Conservation (phyloP, 257 asterid genomes). For the Solanum medicagineum region DNA sequence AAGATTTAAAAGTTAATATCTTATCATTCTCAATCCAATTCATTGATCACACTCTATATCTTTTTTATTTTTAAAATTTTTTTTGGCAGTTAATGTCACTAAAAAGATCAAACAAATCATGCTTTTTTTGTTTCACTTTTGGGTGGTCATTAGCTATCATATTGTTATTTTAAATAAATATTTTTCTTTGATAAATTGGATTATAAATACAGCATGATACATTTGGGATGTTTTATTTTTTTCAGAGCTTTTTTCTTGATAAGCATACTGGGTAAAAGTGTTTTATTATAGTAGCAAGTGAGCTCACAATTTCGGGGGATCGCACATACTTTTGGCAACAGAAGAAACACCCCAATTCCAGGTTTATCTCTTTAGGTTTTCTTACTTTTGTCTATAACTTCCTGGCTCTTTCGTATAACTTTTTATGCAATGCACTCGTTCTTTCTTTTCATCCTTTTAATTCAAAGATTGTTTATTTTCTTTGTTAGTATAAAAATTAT, state of each 20-base stretch:
- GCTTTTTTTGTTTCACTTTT: too few relatives aligned
- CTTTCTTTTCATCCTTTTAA: neutral
- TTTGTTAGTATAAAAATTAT: too few relatives aligned
- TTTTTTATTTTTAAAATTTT: neutral
- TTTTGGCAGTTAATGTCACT: neutral
- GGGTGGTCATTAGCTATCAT: too few relatives aligned
- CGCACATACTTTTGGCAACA: slow-evolving; percentile 8
- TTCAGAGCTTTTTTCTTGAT: slow-evolving; percentile 13
- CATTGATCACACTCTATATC: neutral
- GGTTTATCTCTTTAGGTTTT: slow-evolving; percentile 8
- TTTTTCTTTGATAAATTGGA: neutral
- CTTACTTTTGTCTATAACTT: neutral
- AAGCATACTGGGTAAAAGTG: slow-evolving; percentile 25
- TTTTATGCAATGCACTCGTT: neutral
- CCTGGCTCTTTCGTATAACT: neutral
- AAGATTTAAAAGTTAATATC: neutral
- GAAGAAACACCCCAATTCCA: slow-evolving; percentile 18
- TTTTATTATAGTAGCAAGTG: slow-evolving; percentile 20
- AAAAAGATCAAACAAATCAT: too few relatives aligned
- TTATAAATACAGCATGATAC: neutral
- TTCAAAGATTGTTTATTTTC: too few relatives aligned
- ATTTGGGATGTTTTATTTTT: neutral
- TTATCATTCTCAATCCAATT: neutral
- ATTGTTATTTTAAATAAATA: too few relatives aligned
- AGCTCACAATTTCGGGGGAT: slow-evolving; percentile 15